phyloP scores from a whole-genome alignment of 169 alveolate species.

The Cardiosporidium cionae region DNA sequence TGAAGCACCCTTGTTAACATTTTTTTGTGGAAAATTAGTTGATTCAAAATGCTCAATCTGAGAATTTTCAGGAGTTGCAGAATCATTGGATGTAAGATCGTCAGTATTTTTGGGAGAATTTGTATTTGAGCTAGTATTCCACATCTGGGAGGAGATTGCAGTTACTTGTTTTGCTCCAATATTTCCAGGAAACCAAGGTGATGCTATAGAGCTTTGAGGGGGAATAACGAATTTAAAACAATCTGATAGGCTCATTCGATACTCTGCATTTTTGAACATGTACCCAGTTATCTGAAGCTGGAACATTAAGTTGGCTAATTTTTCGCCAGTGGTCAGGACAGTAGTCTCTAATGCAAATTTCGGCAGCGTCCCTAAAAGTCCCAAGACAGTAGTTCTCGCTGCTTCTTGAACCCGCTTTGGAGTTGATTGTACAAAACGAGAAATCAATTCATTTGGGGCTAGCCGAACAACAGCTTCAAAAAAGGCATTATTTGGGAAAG shows the following conservation, averaged over 20 bases:
- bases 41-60: no score
- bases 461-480: conserved; percentile 36
- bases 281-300: conserved; percentile 65
- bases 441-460: conserved; percentile 51
- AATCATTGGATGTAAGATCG: no score
- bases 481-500: conserved; percentile 6
- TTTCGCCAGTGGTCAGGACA: conserved; percentile 56
- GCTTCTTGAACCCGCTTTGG: conserved; percentile 62
- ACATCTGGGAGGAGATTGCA: no score
- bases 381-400: conserved; percentile 50
- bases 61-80: no score
- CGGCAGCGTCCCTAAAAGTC: conserved; percentile 57
- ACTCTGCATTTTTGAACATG: conserved; percentile 67
- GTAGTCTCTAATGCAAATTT: conserved; percentile 62
- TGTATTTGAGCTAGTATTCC: no score
- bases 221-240: no score
- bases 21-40: no score
- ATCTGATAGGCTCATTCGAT: conserved; percentile 48
- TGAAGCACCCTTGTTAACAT: no score
- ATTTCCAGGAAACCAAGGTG: no score
- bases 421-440: conserved; percentile 49
- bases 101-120: no score
- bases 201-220: no score
- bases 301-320: conserved; percentile 43
- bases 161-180: no score